A percentile compares a stretch with the other conserved stretches of the same genome.
These are phyloP conservation scores for Cryptococcus sp. DNA, from an alignment of 1,284 basidiomycete genomes.

Conservation along the genomic window DNA sequence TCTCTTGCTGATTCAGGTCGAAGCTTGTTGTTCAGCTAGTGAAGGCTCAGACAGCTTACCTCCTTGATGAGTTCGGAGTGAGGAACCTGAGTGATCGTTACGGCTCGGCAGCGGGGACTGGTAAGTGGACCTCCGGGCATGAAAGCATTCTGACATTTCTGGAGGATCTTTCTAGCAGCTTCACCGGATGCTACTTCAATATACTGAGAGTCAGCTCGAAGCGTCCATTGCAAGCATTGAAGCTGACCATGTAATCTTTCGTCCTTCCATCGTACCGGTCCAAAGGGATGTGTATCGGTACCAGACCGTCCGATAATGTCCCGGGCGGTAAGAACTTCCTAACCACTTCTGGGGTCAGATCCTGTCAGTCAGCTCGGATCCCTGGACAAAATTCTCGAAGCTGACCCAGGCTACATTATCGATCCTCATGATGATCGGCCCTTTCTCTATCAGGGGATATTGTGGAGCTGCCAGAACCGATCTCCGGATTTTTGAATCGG, in stretches of 20 bases:
- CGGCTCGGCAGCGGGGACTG: constrained; percentile 34
- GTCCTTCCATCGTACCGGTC: constrained; percentile 42
- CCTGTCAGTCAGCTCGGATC: constrained; percentile 16
- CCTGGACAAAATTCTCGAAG: neutral
- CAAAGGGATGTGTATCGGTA: constrained; percentile 46
- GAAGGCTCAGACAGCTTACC: constrained; percentile 9
- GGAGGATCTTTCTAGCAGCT: constrained; percentile 36
- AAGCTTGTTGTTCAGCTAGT: constrained; percentile 21
- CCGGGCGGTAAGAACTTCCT: constrained; percentile 36
- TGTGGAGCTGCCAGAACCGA: no score
- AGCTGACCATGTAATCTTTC: constrained; percentile 45
- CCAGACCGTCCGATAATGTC: constrained; percentile 24
- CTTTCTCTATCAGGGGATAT: neutral
- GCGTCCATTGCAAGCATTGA: neutral
- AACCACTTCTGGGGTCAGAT: constrained; percentile 43
- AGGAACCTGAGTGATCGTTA: constrained; percentile 42
- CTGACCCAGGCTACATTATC: constrained; percentile 47
- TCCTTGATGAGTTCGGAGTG: constrained; percentile 39
- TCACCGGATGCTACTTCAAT: constrained; percentile 39
- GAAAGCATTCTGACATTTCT: constrained; percentile 39
- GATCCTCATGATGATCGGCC: constrained; percentile 35
- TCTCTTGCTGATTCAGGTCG: constrained; percentile 34
- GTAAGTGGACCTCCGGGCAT: constrained; percentile 38
- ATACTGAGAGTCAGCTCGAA: constrained; percentile 28
- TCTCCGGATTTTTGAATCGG: no score